A percentile compares a stretch with the other conserved stretches of the same genome.
These are phyloP conservation scores for Punctularia strigosozonata DNA, from an alignment of 768 basidiomycete genomes.

Conservation along the genomic window DNA sequence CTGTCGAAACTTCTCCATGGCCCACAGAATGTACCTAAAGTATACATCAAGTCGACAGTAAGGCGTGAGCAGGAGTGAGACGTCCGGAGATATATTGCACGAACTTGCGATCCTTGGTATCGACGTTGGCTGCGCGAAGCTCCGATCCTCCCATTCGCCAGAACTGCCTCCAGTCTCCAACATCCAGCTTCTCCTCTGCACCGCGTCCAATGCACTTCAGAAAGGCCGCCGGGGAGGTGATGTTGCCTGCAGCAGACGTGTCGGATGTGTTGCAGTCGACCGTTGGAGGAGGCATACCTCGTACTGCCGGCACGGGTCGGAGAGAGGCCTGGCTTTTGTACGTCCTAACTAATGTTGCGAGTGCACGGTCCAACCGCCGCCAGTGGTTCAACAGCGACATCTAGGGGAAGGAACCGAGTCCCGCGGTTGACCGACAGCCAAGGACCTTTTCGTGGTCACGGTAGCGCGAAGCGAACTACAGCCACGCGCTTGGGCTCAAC, in stretches of 20 bases:
- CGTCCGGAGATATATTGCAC: conserved; percentile 11
- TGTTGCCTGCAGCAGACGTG: conserved; percentile 37
- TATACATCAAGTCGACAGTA: background rate
- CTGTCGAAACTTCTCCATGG: conserved; percentile 67
- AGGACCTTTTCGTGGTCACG: too few relatives aligned
- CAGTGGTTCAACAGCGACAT: too few relatives aligned
- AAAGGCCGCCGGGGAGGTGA: conserved; percentile 49
- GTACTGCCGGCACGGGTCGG: too few relatives aligned
- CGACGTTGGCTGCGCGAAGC: conserved; percentile 54
- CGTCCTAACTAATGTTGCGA: too few relatives aligned
- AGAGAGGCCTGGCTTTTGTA: too few relatives aligned
- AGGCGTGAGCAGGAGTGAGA: background rate
- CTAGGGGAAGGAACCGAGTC: too few relatives aligned
- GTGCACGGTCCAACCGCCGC: too few relatives aligned
- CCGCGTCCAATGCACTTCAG: conserved; percentile 65
- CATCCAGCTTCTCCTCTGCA: conserved; percentile 48
- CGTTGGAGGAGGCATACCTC: too few relatives aligned
- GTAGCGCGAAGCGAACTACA: too few relatives aligned
- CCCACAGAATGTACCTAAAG: conserved; percentile 72
- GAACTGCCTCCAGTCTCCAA: conserved; percentile 61
- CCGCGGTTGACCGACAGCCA: too few relatives aligned
- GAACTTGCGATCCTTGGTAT: conserved; percentile 61
- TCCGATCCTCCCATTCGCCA: conserved; percentile 49
- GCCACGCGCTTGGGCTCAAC: too few relatives aligned
- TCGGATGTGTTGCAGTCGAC: too few relatives aligned